phyloP scores from a whole-genome alignment of 129 eudicot genomes.

The Glebionis coronaria region DNA sequence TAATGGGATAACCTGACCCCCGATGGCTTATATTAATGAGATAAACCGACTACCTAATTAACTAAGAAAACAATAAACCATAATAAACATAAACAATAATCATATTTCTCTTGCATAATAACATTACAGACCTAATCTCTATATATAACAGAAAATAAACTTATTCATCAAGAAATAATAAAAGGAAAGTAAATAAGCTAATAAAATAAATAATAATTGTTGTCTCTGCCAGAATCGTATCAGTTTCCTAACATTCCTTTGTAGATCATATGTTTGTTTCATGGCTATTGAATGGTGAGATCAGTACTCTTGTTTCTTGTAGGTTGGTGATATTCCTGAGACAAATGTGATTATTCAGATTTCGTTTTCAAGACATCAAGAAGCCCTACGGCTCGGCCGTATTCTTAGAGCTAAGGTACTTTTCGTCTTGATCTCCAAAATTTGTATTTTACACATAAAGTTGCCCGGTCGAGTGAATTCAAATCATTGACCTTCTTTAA shows the following conservation, averaged over 20 bases:
- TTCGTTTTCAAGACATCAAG: slow-evolving; percentile 82
- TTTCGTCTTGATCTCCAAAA: not conserved
- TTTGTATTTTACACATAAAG: not conserved
- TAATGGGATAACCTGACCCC: no score
- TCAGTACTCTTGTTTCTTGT: slow-evolving; percentile 13
- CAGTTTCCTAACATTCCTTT: not conserved
- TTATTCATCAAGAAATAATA: no score
- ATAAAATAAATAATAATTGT: no score
- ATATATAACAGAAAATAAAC: no score
- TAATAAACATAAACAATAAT: no score
- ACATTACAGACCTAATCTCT: no score
- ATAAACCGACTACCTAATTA: no score
- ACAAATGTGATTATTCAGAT: slow-evolving; percentile 96
- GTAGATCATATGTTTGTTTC: not conserved
- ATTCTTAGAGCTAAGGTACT: slow-evolving; percentile 96
- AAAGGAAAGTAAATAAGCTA: no score
- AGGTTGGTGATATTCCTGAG: slow-evolving; percentile 99
- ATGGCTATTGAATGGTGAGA: not conserved
- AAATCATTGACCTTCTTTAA: not conserved
- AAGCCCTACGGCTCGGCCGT: slow-evolving; percentile 36
- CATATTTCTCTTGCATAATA: no score
- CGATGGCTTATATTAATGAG: no score
- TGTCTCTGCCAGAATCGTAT: no score
- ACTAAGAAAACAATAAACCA: no score
- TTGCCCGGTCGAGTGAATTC: not conserved